Evolutionary conservation across 371 early-diverging fungal species (phyloP).

Genomic region (Mycotypha africana): DNA sequence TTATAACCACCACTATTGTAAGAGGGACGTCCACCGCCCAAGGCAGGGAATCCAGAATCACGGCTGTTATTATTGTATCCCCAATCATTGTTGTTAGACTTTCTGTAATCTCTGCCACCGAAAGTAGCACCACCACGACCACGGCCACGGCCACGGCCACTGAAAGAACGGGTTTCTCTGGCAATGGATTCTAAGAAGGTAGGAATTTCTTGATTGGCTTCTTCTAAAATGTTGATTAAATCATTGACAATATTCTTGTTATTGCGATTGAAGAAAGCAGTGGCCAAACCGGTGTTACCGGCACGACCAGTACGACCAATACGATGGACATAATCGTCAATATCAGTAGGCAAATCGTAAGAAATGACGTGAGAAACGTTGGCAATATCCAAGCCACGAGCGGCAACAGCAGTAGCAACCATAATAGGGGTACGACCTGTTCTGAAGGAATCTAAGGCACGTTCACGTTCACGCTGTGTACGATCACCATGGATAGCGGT

Average conservation of each 20-base stretch:
- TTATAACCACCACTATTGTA: conserved; percentile 3
- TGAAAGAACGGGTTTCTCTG: conserved; percentile 56
- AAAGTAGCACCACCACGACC: conserved; percentile 56
- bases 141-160: conserved; percentile 51
- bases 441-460: conserved; percentile 88
- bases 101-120: conserved; percentile 48
- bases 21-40: conserved; percentile 12
- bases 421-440: conserved; percentile 88
- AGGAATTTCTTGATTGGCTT: conserved; percentile 51
- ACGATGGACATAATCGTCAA: conserved; percentile 97
- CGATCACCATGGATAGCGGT: conserved; percentile 98
- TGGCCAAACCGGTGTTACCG: conserved; percentile 89
- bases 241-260: conserved; percentile 87
- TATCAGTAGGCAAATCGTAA: conserved; percentile 93
- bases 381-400: conserved; percentile 96
- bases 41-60: conserved; percentile 15
- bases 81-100: conserved; percentile 11
- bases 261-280: conserved; percentile 96
- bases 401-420: conserved; percentile 99
- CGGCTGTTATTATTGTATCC: conserved; percentile 7
- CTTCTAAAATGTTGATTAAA: conserved; percentile 78
- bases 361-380: conserved; percentile 90
- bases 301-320: conserved; percentile 98
- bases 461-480: conserved; percentile 95
- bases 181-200: conserved; percentile 58